Evolutionary conservation across 2,329 filamentous ascomycete genomes (phyloP).

Genomic region (Aspergillus ochraceoroseus): DNA sequence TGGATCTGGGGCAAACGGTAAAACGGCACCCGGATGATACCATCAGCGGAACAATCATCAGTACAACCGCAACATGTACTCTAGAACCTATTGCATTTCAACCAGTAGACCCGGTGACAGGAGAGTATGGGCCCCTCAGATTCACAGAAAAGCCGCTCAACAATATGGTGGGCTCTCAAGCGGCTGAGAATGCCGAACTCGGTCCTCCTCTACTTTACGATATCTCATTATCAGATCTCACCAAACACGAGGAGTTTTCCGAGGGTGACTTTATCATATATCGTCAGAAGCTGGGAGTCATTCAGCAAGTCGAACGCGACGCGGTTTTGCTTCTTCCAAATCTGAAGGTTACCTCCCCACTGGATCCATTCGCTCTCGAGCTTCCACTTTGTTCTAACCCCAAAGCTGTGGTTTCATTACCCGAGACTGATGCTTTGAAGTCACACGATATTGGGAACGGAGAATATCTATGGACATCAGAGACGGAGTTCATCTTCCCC

Average conservation of each 20-base stretch:
- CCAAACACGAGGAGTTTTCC: slow-evolving; percentile 43
- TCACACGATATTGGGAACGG: slow-evolving; percentile 3
- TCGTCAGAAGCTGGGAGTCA: slow-evolving; percentile 53
- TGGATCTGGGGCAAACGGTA: slow-evolving; percentile 54
- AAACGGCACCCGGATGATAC: slow-evolving; percentile 47
- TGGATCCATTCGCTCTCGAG: slow-evolving; percentile 44
- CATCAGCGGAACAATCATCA: slow-evolving; percentile 53
- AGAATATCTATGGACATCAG: slow-evolving; percentile 12
- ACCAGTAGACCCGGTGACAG: slow-evolving; percentile 21
- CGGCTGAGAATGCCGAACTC: slow-evolving; percentile 1
- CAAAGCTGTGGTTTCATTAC: slow-evolving; percentile 20
- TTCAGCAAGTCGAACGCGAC: slow-evolving; percentile 48
- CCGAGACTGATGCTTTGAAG: not conserved
- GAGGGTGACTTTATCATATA: slow-evolving; percentile 53
- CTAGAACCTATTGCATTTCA: slow-evolving; percentile 34
- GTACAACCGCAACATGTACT: slow-evolving; percentile 45
- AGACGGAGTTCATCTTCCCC: slow-evolving; percentile 16
- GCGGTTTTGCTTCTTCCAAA: slow-evolving; percentile 51
- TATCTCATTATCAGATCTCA: slow-evolving; percentile 46
- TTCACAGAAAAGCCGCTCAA: slow-evolving; percentile 19
- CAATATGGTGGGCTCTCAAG: not conserved
- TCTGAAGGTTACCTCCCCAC: slow-evolving; percentile 51
- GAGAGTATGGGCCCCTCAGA: slow-evolving; percentile 21
- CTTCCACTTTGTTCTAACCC: slow-evolving; percentile 30
- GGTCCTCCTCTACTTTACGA: slow-evolving; percentile 32